Conservation (phyloP, 305 asterid species). For the Solanum aculeatissimum region DNA sequence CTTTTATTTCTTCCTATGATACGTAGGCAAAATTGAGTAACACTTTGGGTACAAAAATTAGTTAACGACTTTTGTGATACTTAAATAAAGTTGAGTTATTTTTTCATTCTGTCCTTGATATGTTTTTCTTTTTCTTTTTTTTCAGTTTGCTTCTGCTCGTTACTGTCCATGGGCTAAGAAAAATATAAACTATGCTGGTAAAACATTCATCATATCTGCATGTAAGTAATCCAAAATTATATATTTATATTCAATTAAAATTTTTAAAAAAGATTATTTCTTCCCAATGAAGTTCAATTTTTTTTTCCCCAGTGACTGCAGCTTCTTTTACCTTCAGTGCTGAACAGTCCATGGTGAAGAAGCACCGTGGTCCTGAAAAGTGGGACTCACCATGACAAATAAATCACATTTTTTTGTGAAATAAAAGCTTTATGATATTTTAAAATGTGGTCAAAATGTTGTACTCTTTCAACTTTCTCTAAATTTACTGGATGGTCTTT, state of each 20-base stretch:
- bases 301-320: neutral
- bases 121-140: neutral
- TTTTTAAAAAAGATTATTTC: neutral
- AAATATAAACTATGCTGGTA: slow-evolving; percentile 1
- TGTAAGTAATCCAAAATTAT: neutral
- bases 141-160: neutral
- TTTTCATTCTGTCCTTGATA: too few relatives aligned
- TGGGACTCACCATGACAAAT: neutral
- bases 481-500: neutral
- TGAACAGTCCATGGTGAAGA: neutral
- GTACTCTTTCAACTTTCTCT: neutral
- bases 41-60: neutral
- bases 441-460: neutral
- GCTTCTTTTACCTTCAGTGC: neutral
- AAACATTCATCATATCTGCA: neutral
- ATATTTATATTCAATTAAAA: neutral
- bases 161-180: neutral
- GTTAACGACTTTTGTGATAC: neutral
- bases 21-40: neutral
- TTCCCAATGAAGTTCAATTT: neutral
- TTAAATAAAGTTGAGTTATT: too few relatives aligned
- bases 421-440: neutral
- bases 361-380: neutral
- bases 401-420: too few relatives aligned
- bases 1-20: neutral